Base-by-base conservation (phyloP, 2,329 filamentous ascomycete genomes). In the Fusarium tjaetaba region DNA sequence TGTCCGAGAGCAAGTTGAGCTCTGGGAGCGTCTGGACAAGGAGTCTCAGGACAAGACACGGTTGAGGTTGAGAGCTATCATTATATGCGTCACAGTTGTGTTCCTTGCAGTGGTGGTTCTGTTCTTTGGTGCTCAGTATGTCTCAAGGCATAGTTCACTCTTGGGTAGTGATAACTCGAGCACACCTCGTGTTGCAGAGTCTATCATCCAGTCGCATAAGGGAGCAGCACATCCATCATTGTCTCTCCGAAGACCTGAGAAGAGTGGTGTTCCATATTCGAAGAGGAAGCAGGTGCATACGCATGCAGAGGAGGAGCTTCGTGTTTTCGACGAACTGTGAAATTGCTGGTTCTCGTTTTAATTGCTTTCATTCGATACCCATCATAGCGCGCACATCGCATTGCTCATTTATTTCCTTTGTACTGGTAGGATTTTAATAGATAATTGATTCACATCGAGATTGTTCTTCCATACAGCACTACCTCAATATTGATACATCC, bases 31-130 rank as follows among this genome's bases (percentile, higher is more conserved):
- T 63, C 87, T 88, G 4, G 93, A 95, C 80, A 85, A 84, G 53
- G 89, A 90, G 76, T 92, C 91, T 86, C 89, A 93, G 81, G 90
- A 92, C 76, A 89, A 86, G 76, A 93, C 90, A n/a, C 84, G 90
- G 69, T 86, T 84, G 78, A 87, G 91, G 56, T 83, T 94, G 70
- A 89, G 88, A 73, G 85, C 88, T 26, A 82, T 92, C 52, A 94
- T 91, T 90, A 86, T 89, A 43, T 85, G 90, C 70, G 88, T 87
- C 68, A 88, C 84, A 28, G 79, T 85, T 14, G 67, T 87, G 39
- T 79, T 84, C 9, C 84, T 92, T 41, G 73, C 88, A 5, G 67
- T 89, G 24, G 80, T 89, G 13, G 74, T 88, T 30, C 80, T 86
- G 39, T 70, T 86, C 51, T 68, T 82, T 38, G 76, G 78, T 22